These are phyloP conservation scores for Debaryomycetaceae sp. DNA, from an alignment of 1,139 yeast genomes.

Conservation along the genomic window DNA sequence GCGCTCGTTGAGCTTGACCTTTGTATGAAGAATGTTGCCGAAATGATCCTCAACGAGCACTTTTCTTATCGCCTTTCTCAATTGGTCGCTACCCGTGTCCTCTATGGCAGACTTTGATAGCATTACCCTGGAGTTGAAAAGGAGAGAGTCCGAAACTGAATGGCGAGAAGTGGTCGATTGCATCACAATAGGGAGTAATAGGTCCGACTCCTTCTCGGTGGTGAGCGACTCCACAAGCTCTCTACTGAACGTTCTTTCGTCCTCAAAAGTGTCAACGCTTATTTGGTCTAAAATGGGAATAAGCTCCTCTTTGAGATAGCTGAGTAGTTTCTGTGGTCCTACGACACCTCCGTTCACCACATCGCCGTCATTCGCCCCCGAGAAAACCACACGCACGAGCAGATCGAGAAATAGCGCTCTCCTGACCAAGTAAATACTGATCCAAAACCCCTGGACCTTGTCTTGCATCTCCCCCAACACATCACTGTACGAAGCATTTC, in stretches of 20 bases:
- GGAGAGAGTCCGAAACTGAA: conserved; percentile 8
- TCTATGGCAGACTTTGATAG: conserved; percentile 1
- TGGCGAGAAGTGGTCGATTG: conserved; percentile 14
- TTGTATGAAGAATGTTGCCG: conserved; percentile 3
- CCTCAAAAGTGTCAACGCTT: background rate
- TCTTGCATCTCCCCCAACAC: conserved; percentile 3
- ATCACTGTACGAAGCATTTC: conserved; percentile 2
- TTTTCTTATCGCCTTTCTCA: background rate
- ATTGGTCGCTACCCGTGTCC: background rate
- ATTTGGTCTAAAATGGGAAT: conserved; percentile 28
- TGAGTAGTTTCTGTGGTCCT: conserved; percentile 4
- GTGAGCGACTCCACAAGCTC: conserved; percentile 11
- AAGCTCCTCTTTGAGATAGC: conserved; percentile 23
- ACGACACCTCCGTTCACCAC: conserved; percentile 2
- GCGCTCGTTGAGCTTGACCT: background rate
- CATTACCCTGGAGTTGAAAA: conserved; percentile 7
- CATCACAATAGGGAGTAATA: conserved; percentile 20
- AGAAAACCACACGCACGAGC: conserved; percentile 4
- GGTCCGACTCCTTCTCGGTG: conserved; percentile 25
- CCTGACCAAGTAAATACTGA: conserved; percentile 25
- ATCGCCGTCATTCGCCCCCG: conserved; percentile 1
- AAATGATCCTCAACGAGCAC: conserved; percentile 4
- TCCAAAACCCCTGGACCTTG: conserved; percentile 9
- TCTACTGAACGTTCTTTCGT: background rate
- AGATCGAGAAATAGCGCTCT: conserved; percentile 22